Evolutionary conservation across 257 asterid species (phyloP), one percentile per base, ranked within the genome.

Genomic region (Euphrasia confusa): DNA sequence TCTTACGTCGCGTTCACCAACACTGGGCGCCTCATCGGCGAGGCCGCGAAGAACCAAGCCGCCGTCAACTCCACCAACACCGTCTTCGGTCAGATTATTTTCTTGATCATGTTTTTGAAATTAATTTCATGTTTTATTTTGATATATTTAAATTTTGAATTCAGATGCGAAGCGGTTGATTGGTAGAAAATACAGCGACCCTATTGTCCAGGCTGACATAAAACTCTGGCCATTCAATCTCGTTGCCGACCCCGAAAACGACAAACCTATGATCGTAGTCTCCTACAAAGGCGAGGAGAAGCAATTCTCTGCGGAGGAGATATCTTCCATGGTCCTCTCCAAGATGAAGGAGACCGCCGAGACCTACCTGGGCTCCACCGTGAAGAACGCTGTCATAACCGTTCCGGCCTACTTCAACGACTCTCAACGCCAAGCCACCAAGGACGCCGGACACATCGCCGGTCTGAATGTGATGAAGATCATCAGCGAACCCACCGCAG

Each of bases 401-500:
- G 94, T 87, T 4, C 95, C 95, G 3, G 95, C 94, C 0, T 84
- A 87, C 71, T 87, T 87, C 84, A 84, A 84, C 21, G 95, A 87
- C 45, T 87, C 95, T 18, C 94, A 87, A 62, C 90, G 94, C 54
- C 95, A 87, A 66, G 95, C 95, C 32, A 88, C 96, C 57, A 88
- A 85, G 78, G 96, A 88, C 78, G 96, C 94, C 27, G 96, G 96
- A 33, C 89, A 83, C 0, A 85, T 88, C 62, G 24, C 24, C 24
- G 24, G 24, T 21, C 24, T 21, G 60, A 85, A 85, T 61, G 95
- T 87, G 28, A 75, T 87, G 95, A 83, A 94, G 14, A 87, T 87
- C 50, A 87, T 87, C 60, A 84, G 81, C 10, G 96, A 88, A 74
- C 96, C 96, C 55, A 85, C 91, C 0, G 94, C 94, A 28, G 96